These are phyloP conservation scores for Globisporangium cylindrosporum DNA, from an alignment of 352 stramenopile species.

Conservation along the genomic window DNA sequence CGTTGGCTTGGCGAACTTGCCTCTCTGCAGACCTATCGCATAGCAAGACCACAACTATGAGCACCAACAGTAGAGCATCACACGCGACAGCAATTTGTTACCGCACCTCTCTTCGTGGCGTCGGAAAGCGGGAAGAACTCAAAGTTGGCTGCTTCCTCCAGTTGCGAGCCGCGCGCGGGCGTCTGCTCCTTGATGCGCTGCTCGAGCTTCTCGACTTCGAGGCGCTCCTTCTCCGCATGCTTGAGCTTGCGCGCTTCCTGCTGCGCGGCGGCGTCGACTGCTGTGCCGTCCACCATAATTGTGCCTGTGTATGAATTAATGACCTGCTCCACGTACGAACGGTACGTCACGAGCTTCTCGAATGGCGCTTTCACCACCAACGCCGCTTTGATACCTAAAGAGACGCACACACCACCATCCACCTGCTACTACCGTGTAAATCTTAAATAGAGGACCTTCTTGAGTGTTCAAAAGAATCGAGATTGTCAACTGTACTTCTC, in stretches of 20 bases:
- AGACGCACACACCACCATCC: slow-evolving; percentile 1
- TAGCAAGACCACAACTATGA: neutral
- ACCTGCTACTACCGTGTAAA: neutral
- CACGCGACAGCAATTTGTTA: neutral
- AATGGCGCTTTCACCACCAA: neutral
- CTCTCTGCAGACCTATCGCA: slow-evolving; percentile 45
- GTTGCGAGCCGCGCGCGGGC: slow-evolving; percentile 75
- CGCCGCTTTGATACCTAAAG: neutral
- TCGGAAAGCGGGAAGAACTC: slow-evolving; percentile 84
- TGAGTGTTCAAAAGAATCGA: too few species aligned
- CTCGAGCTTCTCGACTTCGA: slow-evolving; percentile 69
- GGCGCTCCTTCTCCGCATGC: slow-evolving; percentile 67
- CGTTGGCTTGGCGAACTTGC: slow-evolving; percentile 84
- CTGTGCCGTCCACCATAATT: neutral
- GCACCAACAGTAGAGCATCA: neutral
- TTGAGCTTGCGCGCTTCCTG: slow-evolving; percentile 47
- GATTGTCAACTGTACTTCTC: too few species aligned
- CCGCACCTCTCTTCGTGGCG: slow-evolving; percentile 50
- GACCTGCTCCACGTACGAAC: neutral
- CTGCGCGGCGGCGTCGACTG: slow-evolving; percentile 12
- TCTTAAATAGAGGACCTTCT: neutral
- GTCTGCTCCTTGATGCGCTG: slow-evolving; percentile 64
- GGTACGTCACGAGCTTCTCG: neutral
- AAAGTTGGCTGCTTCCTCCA: slow-evolving; percentile 73
- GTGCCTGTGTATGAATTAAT: neutral